These are phyloP conservation scores for Aureobasidium sp. DNA, from an alignment of 2,329 filamentous ascomycete species.

Conservation along the genomic window DNA sequence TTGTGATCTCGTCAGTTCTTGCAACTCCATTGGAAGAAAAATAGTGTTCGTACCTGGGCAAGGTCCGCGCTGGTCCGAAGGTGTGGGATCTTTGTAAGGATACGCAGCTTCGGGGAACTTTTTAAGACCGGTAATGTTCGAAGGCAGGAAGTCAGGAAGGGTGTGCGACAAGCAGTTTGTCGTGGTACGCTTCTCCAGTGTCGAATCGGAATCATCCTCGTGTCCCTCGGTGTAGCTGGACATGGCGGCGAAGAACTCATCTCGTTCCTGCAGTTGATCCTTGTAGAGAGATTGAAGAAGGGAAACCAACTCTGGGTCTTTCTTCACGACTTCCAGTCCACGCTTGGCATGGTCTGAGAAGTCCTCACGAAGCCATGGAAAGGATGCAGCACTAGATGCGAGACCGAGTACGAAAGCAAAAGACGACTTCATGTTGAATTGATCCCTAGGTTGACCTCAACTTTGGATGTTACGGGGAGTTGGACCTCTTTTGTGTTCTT, in stretches of 20 bases:
- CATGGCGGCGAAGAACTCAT: conserved; percentile 13
- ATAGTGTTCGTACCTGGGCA: conserved; percentile 28
- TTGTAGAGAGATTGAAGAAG: conserved; percentile 12
- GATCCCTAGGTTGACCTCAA: too few relatives aligned
- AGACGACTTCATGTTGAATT: conserved; percentile 16
- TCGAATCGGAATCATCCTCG: not conserved
- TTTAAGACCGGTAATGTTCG: conserved; percentile 15
- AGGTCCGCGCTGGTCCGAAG: conserved; percentile 1
- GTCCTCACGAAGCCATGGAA: conserved; percentile 9
- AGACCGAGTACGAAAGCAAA: not conserved
- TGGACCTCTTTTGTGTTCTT: not conserved
- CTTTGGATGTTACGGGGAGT: too few relatives aligned
- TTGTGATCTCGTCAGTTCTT: too few relatives aligned
- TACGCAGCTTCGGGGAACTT: conserved; percentile 17
- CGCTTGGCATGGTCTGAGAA: conserved; percentile 11
- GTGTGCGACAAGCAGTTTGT: conserved; percentile 14
- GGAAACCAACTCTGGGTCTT: conserved; percentile 7
- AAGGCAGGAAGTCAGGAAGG: conserved; percentile 16
- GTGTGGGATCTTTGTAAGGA: conserved; percentile 7
- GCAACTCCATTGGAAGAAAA: too few relatives aligned
- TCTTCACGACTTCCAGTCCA: conserved; percentile 12
- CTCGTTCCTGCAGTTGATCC: conserved; percentile 13
- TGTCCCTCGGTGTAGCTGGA: not conserved
- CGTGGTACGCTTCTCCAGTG: not conserved
- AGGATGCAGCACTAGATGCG: not conserved